Base-by-base conservation (phyloP, 192 early-diverging fungal genomes). In the Entophlyctis luteolus region DNA sequence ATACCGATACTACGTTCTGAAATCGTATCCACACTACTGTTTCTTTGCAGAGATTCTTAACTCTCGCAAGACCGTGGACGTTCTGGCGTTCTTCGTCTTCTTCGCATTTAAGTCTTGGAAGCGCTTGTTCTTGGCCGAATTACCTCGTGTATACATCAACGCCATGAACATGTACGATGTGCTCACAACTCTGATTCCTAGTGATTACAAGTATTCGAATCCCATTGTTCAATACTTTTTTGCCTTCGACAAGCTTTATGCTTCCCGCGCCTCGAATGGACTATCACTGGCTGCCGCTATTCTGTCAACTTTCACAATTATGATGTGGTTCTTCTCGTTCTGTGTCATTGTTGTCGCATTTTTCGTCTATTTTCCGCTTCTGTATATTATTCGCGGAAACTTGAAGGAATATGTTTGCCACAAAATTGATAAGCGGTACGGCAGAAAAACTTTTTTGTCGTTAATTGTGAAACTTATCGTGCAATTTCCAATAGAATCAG, bases 361-460 rank as follows among this genome's bases (percentile, higher is more conserved):
- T 22, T 46, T 90, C 46, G 42, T 91, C 8, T 94, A 94, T 71
- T 77, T 94, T 42, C 92, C 92, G 8, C 72, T 94, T 45, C 63
- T 92, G 62, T 85, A 80, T 69, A 83, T 82, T 45, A 91, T 94
- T 62, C 84, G 83, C 36, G 92, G 92, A 22, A 94, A 94, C 68
- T 75, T 94, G 55, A 94, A 94, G 71, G 92, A 94, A 70, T 94
- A 86, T 70, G 90, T 88, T 60, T 90, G 89, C 58, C 89, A 92
- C 77, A 92, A 91, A 74, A 84, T 94, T 42, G 92, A 94, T 74
- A 94, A 94, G 75, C 68, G 92, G 91, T 91, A 81, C 52, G 69
- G 34, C 12, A 14, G 28, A 71, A 10, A 39, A 48, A 12, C 28
- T 23, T 53, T 27, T 27, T 0, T 34, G 16, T 1, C n/a, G 23